Conservation (phyloP, 140 eudicot species). For the Oenanthe javanica region DNA sequence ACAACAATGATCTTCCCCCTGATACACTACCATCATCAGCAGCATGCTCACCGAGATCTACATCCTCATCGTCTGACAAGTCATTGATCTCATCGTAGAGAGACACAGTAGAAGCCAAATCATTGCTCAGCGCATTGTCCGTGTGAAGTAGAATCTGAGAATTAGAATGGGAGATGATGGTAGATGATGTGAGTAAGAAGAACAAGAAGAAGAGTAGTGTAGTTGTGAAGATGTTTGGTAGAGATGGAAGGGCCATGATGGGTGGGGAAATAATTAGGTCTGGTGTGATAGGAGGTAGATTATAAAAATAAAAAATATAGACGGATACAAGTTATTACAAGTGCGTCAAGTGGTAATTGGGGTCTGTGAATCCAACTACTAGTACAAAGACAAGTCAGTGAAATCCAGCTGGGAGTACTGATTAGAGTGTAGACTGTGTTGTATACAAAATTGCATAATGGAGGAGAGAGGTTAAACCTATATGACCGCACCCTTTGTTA, state of each 20-base stretch:
- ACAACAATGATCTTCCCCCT: slow-evolving; percentile 38
- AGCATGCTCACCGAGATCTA: slow-evolving; percentile 17
- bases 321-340: background rate
- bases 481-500: too few relatives aligned
- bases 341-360: background rate
- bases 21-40: background rate
- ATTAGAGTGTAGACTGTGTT: background rate
- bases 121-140: background rate
- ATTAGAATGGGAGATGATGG: background rate
- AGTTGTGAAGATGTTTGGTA: background rate
- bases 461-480: background rate
- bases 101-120: background rate
- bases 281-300: background rate
- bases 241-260: background rate
- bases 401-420: slow-evolving; percentile 6
- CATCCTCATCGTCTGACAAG: background rate
- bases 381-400: background rate
- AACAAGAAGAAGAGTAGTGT: background rate
- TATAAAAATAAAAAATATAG: background rate
- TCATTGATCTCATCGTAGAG: background rate
- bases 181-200: background rate
- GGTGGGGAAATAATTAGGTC: background rate
- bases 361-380: background rate
- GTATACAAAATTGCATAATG: background rate
- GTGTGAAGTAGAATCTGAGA: background rate